Percentiles rank a stretch among this genome's conserved stretches.
Evolutionary conservation across 345 rosid species (phyloP).

Genomic region (Salix caprea): DNA sequence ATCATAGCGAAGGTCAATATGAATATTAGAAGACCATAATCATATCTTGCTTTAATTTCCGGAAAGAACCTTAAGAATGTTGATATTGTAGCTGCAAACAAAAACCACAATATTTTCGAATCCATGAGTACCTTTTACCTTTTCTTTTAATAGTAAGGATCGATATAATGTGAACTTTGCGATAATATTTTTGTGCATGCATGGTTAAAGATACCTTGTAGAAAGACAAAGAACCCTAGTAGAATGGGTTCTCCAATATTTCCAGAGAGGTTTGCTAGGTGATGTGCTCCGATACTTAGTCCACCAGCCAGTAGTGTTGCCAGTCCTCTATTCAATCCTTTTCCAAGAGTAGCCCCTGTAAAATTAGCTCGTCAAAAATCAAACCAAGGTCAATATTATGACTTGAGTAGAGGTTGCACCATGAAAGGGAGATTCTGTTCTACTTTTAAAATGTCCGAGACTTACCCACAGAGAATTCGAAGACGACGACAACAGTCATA

Average conservation of each 20-base stretch:
- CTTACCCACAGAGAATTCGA: conserved; percentile 43
- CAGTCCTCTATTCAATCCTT: conserved; percentile 59
- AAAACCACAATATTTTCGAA: neutral
- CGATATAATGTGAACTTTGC: neutral
- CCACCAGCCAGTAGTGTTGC: conserved; percentile 67
- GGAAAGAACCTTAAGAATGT: conserved; percentile 34
- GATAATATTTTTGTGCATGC: neutral
- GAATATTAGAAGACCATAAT: conserved; percentile 27
- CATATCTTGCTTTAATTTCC: conserved; percentile 27
- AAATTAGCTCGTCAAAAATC: neutral
- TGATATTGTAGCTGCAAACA: conserved; percentile 19
- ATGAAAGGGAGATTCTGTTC: neutral
- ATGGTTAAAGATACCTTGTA: conserved; percentile 36
- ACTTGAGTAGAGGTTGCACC: neutral
- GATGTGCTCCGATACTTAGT: conserved; percentile 67
- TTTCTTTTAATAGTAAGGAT: neutral
- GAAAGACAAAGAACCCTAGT: conserved; percentile 60
- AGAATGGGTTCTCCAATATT: conserved; percentile 54
- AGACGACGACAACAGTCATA: conserved; percentile 35
- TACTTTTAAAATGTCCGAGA: neutral
- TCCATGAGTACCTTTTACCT: neutral
- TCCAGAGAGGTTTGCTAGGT: conserved; percentile 53
- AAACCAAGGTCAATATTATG: neutral
- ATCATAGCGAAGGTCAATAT: conserved; percentile 29
- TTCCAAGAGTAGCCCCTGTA: conserved; percentile 70